Evolutionary conservation across 257 asterid genomes (phyloP).

Genomic region (Petrea volubilis): DNA sequence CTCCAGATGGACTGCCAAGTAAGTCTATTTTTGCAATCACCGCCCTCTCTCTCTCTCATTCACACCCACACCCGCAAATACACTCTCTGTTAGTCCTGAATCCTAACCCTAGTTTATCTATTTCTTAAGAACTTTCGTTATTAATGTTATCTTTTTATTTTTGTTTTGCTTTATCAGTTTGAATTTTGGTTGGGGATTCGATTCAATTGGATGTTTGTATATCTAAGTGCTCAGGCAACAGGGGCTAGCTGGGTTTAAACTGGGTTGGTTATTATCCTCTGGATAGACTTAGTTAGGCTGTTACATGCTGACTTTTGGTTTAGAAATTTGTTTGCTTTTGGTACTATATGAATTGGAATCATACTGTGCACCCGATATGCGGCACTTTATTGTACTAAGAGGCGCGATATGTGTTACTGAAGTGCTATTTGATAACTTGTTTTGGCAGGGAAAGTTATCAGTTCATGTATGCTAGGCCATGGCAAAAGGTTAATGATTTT

Average conservation of each 20-base stretch:
- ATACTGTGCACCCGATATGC: neutral
- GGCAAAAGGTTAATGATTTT: conserved; percentile 70
- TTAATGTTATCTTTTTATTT: no score
- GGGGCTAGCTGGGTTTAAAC: neutral
- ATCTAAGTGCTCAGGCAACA: neutral
- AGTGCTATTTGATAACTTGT: neutral
- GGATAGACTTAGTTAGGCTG: conserved; percentile 9
- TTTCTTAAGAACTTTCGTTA: neutral
- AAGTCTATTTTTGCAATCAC: conserved; percentile 4
- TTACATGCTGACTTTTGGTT: neutral
- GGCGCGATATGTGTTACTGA: neutral
- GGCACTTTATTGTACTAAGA: neutral
- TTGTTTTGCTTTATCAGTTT: neutral
- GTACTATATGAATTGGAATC: conserved; percentile 7
- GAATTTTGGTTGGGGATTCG: neutral
- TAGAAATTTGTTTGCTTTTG: neutral
- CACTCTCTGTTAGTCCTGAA: no score
- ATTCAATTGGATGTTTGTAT: neutral
- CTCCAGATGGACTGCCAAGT: conserved; percentile 74
- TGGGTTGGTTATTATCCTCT: neutral
- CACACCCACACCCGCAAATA: no score
- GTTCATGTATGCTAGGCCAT: conserved; percentile 77
- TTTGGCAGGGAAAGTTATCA: conserved; percentile 80
- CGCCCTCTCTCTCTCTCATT: neutral
- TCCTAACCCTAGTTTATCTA: no score